Evolutionary conservation across 352 stramenopile species (phyloP).

Genomic region (Pythium dissimile): DNA sequence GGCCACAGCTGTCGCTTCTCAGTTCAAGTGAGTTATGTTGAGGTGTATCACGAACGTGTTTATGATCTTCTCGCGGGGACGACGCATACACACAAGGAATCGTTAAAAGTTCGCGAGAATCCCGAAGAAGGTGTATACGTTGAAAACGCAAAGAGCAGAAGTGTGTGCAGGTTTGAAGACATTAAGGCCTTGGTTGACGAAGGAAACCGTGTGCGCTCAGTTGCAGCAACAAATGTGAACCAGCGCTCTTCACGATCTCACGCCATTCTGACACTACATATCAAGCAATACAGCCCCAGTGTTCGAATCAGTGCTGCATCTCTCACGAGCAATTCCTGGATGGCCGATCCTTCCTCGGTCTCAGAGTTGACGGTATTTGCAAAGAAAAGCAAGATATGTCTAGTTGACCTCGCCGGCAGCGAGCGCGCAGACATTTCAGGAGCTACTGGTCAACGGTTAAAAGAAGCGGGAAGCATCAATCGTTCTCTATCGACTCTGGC

Average conservation of each 20-base stretch:
- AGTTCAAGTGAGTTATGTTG: slow-evolving; percentile 74
- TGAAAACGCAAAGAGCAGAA: slow-evolving; percentile 46
- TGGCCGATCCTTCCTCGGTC: not conserved
- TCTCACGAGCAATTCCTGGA: slow-evolving; percentile 10
- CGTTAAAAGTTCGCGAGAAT: slow-evolving; percentile 74
- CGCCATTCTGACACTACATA: slow-evolving; percentile 56
- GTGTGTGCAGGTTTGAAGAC: slow-evolving; percentile 47
- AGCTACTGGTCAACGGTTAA: slow-evolving; percentile 42
- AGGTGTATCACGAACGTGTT: slow-evolving; percentile 77
- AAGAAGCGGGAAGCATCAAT: slow-evolving; percentile 82
- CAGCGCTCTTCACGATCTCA: slow-evolving; percentile 56
- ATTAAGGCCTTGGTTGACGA: slow-evolving; percentile 57
- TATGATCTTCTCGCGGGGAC: slow-evolving; percentile 51
- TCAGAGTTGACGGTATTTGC: slow-evolving; percentile 9
- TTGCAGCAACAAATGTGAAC: slow-evolving; percentile 45
- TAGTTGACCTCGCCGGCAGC: slow-evolving; percentile 72
- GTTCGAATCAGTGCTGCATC: slow-evolving; percentile 10
- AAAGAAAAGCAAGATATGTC: slow-evolving; percentile 62
- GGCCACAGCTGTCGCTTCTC: slow-evolving; percentile 23
- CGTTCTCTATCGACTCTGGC: slow-evolving; percentile 77
- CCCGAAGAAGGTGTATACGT: slow-evolving; percentile 64
- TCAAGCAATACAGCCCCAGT: slow-evolving; percentile 31
- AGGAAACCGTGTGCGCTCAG: slow-evolving; percentile 53
- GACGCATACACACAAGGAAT: slow-evolving; percentile 28
- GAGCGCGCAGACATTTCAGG: slow-evolving; percentile 56